Conservation (phyloP, 2,329 filamentous ascomycete species). For the Nothopassalora personata region DNA sequence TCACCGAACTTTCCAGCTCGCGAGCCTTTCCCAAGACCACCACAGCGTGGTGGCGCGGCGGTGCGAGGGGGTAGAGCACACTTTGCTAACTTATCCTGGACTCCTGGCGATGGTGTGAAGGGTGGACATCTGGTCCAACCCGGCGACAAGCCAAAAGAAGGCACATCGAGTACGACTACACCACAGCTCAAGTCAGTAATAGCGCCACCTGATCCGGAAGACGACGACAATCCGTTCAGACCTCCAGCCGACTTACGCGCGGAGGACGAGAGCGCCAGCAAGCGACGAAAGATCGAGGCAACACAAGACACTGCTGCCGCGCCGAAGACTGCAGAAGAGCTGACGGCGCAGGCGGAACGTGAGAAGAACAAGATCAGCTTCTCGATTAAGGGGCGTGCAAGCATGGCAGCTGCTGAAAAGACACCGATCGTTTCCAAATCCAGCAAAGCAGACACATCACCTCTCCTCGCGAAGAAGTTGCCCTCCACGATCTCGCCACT, state of each 20-base stretch:
- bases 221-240: conserved; percentile 57
- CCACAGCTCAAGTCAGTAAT: conserved; percentile 22
- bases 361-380: conserved; percentile 72
- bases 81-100: conserved; percentile 69
- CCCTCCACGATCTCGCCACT: conserved; percentile 27
- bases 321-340: conserved; percentile 28
- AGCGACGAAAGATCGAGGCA: conserved; percentile 22
- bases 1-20: conserved; percentile 20
- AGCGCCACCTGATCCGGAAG: conserved; percentile 39
- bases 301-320: conserved; percentile 4
- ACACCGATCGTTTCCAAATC: conserved; percentile 16
- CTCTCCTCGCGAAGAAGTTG: conserved; percentile 47
- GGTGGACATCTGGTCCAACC: conserved; percentile 43
- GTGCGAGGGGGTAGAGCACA: conserved; percentile 40
- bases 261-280: conserved; percentile 53
- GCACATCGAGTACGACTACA: conserved; percentile 28
- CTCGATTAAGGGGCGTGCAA: conserved; percentile 70
- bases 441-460: conserved; percentile 22
- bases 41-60: conserved; percentile 42
- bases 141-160: conserved; percentile 26
- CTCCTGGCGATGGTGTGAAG: conserved; percentile 50
- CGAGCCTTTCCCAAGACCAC: conserved; percentile 19
- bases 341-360: conserved; percentile 37
- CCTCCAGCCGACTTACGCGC: conserved; percentile 60
- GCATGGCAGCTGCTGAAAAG: conserved; percentile 44